These are phyloP conservation scores for Aspergillus kassunensis DNA, from an alignment of 495 filamentous ascomycete genomes.

Conservation along the genomic window DNA sequence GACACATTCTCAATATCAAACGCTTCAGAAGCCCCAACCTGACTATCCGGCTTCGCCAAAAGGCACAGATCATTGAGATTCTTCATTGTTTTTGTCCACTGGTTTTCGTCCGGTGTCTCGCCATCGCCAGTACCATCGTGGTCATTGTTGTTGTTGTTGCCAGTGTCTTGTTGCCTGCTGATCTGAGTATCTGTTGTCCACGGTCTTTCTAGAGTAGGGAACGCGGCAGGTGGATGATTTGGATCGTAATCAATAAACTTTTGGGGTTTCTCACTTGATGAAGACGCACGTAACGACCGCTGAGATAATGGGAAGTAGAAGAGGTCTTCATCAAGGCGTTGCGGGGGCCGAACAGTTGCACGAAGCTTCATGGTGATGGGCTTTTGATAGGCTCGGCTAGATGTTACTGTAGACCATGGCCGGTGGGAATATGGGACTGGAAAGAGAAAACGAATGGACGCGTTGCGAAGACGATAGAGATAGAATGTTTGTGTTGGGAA, in stretches of 20 bases:
- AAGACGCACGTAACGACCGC: neutral
- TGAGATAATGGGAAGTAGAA: slow-evolving; percentile 2
- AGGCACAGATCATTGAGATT: neutral
- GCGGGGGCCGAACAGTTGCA: slow-evolving; percentile 16
- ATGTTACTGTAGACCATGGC: too few species aligned
- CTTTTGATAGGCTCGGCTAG: too few species aligned
- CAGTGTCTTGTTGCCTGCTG: neutral
- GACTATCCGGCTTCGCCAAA: neutral
- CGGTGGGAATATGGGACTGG: too few species aligned
- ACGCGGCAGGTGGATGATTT: slow-evolving; percentile 38
- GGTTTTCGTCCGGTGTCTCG: neutral
- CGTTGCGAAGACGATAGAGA: neutral
- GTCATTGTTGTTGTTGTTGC: too few species aligned
- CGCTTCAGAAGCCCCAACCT: neutral
- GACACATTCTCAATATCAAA: slow-evolving; percentile 15
- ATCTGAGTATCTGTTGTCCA: neutral
- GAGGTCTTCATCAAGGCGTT: slow-evolving; percentile 18
- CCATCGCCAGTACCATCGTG: too few species aligned
- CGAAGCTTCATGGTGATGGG: slow-evolving; percentile 25
- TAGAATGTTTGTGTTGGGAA: neutral
- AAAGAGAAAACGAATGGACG: neutral
- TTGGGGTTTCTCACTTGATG: too few species aligned
- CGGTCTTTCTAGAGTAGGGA: slow-evolving; percentile 34
- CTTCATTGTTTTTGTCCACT: neutral
- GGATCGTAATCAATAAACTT: slow-evolving; percentile 39